These are phyloP conservation scores for Fusarium sp. DNA, from an alignment of 2,329 filamentous ascomycete species.

Conservation along the genomic window DNA sequence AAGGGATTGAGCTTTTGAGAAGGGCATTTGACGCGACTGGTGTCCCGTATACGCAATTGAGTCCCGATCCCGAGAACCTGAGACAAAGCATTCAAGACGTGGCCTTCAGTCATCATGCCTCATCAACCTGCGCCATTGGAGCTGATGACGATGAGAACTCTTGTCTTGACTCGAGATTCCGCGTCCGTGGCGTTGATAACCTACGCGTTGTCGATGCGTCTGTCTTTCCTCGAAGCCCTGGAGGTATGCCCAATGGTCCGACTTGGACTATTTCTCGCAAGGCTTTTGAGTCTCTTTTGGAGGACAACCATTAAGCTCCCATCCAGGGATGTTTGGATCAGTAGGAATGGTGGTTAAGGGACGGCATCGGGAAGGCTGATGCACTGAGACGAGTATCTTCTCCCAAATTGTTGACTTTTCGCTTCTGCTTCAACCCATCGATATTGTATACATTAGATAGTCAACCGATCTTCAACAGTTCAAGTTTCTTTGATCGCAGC, in stretches of 20 bases:
- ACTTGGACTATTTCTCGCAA: conserved; percentile 16
- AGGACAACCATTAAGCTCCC: not conserved
- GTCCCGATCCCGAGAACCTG: not conserved
- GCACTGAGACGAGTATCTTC: not conserved
- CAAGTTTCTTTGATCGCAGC: not conserved
- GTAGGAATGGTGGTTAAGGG: rapidly evolving
- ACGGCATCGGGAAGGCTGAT: rapidly evolving
- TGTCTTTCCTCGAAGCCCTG: not conserved
- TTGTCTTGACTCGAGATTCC: not conserved
- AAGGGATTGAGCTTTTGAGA: not conserved
- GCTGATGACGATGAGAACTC: not conserved
- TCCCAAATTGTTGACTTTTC: too few species aligned
- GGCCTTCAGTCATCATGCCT: not conserved
- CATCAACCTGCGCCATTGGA: not conserved
- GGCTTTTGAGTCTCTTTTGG: not conserved
- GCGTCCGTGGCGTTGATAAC: not conserved
- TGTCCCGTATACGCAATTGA: not conserved
- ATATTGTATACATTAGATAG: not conserved
- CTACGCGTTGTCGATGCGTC: conserved; percentile 11
- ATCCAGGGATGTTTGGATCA: rapidly evolving
- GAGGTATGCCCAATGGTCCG: not conserved
- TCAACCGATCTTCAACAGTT: rapidly evolving
- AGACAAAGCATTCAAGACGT: not conserved
- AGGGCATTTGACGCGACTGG: conserved; percentile 2
- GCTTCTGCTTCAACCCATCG: rapidly evolving